Evolutionary conservation across 2,329 filamentous ascomycete species (phyloP).

Genomic region (Anthostomella pinea): DNA sequence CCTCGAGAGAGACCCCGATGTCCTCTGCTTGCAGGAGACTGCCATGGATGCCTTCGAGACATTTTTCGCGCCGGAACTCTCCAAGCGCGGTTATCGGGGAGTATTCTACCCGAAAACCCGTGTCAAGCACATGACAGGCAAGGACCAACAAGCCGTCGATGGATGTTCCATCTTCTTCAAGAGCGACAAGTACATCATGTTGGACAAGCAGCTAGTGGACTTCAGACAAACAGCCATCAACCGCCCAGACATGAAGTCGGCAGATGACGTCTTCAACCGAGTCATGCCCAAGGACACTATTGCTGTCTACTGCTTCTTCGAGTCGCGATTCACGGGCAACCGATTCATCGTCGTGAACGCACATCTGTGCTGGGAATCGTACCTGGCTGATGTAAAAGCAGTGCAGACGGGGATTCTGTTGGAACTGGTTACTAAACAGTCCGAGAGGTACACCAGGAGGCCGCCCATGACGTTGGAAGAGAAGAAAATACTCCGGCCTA

Average conservation of each 20-base stretch:
- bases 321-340: slow-evolving; percentile 86
- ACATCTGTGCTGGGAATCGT: slow-evolving; percentile 93
- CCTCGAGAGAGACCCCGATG: slow-evolving; percentile 74
- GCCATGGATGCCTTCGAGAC: slow-evolving; percentile 90
- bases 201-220: slow-evolving; percentile 93
- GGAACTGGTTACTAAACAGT: slow-evolving; percentile 83
- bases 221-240: slow-evolving; percentile 92
- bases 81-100: slow-evolving; percentile 86
- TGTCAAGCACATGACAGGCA: slow-evolving; percentile 87
- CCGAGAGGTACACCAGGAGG: slow-evolving; percentile 79
- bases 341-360: slow-evolving; percentile 91
- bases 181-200: slow-evolving; percentile 84
- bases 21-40: slow-evolving; percentile 91
- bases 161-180: slow-evolving; percentile 98
- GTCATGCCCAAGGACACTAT: slow-evolving; percentile 99
- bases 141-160: slow-evolving; percentile 85
- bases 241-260: slow-evolving; percentile 92
- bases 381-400: slow-evolving; percentile 88
- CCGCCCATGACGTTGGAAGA: slow-evolving; percentile 68
- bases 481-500: slow-evolving; percentile 61
- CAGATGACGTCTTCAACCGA: slow-evolving; percentile 96
- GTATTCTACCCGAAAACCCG: slow-evolving; percentile 89
- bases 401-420: slow-evolving; percentile 95
- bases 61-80: slow-evolving; percentile 83
- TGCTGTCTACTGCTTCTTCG: slow-evolving; percentile 85